phyloP scores from a whole-genome alignment of 2,329 filamentous ascomycete species.

The Fusarium torulosum region DNA sequence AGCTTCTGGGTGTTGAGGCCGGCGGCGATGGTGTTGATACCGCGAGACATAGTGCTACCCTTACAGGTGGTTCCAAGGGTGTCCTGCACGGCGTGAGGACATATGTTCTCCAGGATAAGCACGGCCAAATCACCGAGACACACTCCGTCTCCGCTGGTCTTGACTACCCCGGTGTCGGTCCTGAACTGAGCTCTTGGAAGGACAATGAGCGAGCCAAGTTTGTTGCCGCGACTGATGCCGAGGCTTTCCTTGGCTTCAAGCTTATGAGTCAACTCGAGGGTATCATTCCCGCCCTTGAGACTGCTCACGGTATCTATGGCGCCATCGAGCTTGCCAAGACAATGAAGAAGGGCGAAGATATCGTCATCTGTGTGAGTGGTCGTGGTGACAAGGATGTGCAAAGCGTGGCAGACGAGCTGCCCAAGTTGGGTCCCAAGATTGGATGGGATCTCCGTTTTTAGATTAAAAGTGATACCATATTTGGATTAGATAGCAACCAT shows the following conservation, averaged over 20 bases:
- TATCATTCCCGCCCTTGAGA: conserved; percentile 96
- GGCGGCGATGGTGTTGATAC: conserved; percentile 94
- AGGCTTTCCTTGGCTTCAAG: conserved; percentile 90
- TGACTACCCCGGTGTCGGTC: conserved; percentile 96
- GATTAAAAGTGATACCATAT: conserved; percentile 41
- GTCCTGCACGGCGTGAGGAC: conserved; percentile 96
- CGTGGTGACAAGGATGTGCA: conserved; percentile 99
- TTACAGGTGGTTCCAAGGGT: conserved; percentile 87
- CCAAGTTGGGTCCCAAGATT: conserved; percentile 88
- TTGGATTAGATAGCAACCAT: conserved; percentile 25
- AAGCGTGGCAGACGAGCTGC: conserved; percentile 95
- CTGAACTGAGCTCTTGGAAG: conserved; percentile 93
- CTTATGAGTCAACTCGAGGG: conserved; percentile 89
- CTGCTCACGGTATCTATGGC: conserved; percentile 91
- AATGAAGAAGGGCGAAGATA: conserved; percentile 87
- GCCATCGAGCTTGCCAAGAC: conserved; percentile 92
- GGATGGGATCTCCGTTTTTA: conserved; percentile 75
- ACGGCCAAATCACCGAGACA: conserved; percentile 94
- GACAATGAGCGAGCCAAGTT: conserved; percentile 88
- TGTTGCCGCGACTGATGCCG: conserved; percentile 88
- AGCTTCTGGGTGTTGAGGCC: conserved; percentile 93
- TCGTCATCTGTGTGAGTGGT: conserved; percentile 94
- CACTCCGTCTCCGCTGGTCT: conserved; percentile 97
- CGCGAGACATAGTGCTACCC: conserved; percentile 84
- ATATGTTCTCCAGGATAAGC: conserved; percentile 91